A percentile compares a stretch with the other conserved stretches of the same genome.
Evolutionary conservation across 1,139 yeast genomes (phyloP).

Genomic region (Blastobotrys serpentis): DNA sequence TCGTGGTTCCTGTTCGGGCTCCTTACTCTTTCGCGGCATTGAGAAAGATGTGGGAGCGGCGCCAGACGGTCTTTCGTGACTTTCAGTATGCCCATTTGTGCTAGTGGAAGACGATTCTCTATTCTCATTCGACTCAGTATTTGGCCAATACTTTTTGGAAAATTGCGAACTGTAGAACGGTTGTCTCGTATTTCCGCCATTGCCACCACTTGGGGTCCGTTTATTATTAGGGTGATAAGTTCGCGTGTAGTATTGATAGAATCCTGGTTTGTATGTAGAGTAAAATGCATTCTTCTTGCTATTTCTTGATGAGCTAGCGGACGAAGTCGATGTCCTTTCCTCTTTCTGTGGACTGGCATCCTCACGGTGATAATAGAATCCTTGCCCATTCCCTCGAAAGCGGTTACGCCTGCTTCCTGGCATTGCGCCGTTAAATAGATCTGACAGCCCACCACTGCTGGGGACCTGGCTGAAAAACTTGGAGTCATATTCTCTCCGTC

Average conservation of each 20-base stretch:
- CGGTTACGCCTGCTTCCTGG: background rate
- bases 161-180: background rate
- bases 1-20: background rate
- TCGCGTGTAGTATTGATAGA: constrained; percentile 3
- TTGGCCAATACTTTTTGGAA: constrained; percentile 4
- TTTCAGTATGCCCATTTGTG: background rate
- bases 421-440: background rate
- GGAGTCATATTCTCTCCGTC: constrained; percentile 67
- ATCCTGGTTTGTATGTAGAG: constrained; percentile 4
- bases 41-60: background rate
- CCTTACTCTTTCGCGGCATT: background rate
- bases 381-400: background rate
- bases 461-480: background rate
- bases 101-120: background rate
- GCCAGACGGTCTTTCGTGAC: background rate
- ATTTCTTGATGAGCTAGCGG: constrained; percentile 3
- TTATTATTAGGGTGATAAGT: too few species aligned
- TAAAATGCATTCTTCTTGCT: constrained; percentile 5
- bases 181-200: background rate
- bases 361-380: background rate
- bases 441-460: constrained; percentile 4
- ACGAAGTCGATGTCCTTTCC: background rate
- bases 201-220: background rate
- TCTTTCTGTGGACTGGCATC: background rate
- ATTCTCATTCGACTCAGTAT: background rate